These are phyloP conservation scores for Boletus sensibilis DNA, from an alignment of 768 basidiomycete genomes.

Conservation along the genomic window DNA sequence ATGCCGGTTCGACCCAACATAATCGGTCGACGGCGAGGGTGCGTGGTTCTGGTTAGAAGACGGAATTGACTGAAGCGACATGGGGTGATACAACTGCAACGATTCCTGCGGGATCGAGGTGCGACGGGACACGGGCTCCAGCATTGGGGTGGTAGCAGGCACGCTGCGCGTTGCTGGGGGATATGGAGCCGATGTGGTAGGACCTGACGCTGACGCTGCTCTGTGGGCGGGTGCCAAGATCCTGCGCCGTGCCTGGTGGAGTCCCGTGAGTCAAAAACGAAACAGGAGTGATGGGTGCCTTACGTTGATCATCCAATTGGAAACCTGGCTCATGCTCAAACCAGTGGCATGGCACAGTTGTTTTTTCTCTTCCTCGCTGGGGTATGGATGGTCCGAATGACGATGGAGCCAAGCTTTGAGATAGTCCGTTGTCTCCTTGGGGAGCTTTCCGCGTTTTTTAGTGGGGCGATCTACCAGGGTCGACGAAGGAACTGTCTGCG, in stretches of 20 bases:
- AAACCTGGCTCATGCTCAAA: conserved; percentile 85
- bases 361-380: conserved; percentile 88
- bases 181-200: conserved; percentile 77
- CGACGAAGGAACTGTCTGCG: conserved; percentile 50
- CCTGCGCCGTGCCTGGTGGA: conserved; percentile 67
- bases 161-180: conserved; percentile 42
- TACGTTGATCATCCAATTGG: conserved; percentile 93
- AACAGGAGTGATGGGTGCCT: conserved; percentile 28
- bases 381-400: conserved; percentile 87
- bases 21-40: conserved; percentile 37
- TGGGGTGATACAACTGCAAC: conserved; percentile 75
- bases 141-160: conserved; percentile 21
- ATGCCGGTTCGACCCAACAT: conserved; percentile 43
- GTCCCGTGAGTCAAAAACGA: conserved; percentile 13
- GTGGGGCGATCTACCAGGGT: conserved; percentile 73
- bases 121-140: conserved; percentile 50
- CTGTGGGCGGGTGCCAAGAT: conserved; percentile 82
- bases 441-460: conserved; percentile 83
- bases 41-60: conserved; percentile 34
- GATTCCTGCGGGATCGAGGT: conserved; percentile 68
- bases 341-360: conserved; percentile 84
- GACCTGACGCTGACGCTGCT: conserved; percentile 68
- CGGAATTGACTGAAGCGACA: conserved; percentile 63
- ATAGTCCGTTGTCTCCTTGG: conserved; percentile 87
- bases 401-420: conserved; percentile 87